A percentile compares a stretch with the other conserved stretches of the same genome.
Conservation (phyloP, 352 stramenopile species). For the Phytophthora meadii region DNA sequence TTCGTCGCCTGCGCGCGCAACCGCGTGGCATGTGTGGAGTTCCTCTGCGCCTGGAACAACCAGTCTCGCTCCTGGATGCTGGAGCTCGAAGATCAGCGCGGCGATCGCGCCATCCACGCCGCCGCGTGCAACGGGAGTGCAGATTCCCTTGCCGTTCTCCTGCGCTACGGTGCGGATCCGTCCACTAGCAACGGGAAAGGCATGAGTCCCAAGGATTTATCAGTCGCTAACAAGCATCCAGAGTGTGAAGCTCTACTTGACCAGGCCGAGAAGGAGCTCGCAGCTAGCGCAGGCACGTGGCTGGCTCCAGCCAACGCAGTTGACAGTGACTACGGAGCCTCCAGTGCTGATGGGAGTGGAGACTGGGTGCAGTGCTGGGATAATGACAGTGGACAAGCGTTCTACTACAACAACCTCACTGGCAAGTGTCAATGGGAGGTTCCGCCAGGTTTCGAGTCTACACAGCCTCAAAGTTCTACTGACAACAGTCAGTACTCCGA, state of each 20-base stretch:
- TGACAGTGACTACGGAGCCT: slow-evolving; percentile 10
- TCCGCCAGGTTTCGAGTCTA: slow-evolving; percentile 43
- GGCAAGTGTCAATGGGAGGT: slow-evolving; percentile 74
- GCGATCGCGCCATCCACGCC: slow-evolving; percentile 66
- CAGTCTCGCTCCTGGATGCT: slow-evolving; percentile 73
- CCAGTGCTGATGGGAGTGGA: slow-evolving; percentile 13
- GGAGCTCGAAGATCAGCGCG: slow-evolving; percentile 68
- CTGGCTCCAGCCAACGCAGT: slow-evolving; percentile 63
- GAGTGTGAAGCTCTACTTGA: slow-evolving; percentile 52
- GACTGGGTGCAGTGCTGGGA: slow-evolving; percentile 75
- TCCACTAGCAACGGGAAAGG: slow-evolving; percentile 52
- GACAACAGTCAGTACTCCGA: slow-evolving; percentile 29
- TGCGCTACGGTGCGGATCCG: slow-evolving; percentile 61
- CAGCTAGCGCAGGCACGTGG: slow-evolving; percentile 47
- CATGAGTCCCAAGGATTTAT: slow-evolving; percentile 62
- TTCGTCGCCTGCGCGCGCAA: slow-evolving; percentile 73
- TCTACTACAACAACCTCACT: slow-evolving; percentile 81
- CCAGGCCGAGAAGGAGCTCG: slow-evolving; percentile 48
- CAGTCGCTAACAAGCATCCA: slow-evolving; percentile 51
- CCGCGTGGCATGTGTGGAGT: slow-evolving; percentile 58
- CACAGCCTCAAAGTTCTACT: slow-evolving; percentile 31
- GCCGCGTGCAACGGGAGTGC: slow-evolving; percentile 69
- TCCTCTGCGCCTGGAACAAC: slow-evolving; percentile 71
- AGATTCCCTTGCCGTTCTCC: slow-evolving; percentile 46
- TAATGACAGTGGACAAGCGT: slow-evolving; percentile 55